phyloP scores from a whole-genome alignment of 805 yeast genomes.

The Schizosaccharomyces lindneri region DNA sequence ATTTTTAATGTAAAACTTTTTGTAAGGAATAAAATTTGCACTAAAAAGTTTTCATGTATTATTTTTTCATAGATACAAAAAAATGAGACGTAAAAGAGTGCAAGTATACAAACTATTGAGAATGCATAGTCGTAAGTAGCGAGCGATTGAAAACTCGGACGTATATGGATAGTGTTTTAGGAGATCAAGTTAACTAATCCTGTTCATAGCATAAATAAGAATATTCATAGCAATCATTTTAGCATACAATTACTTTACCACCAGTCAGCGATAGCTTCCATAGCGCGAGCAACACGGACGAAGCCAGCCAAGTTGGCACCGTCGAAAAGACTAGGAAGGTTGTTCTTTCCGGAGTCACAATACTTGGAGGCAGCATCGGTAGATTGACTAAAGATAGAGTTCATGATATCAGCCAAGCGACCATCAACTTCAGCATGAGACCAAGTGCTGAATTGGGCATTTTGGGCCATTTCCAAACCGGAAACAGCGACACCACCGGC shows the following conservation, averaged over 20 bases:
- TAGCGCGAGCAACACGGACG: conserved; percentile 94
- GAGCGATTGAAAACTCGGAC: no score
- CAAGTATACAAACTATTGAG: no score
- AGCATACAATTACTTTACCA: conserved; percentile 10
- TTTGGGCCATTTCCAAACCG: conserved; percentile 98
- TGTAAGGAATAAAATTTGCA: no score
- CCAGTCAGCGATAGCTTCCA: conserved; percentile 88
- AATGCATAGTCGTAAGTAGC: no score
- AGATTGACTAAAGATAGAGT: conserved; percentile 77
- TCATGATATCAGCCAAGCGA: conserved; percentile 80
- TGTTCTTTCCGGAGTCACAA: conserved; percentile 33
- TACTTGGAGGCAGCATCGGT: conserved; percentile 63
- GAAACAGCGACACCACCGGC: conserved; percentile 99
- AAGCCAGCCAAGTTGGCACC: conserved; percentile 99
- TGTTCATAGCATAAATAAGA: no score
- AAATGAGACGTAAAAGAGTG: no score
- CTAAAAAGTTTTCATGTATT: no score
- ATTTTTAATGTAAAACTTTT: no score
- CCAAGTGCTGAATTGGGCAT: conserved; percentile 85
- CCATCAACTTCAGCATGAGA: conserved; percentile 75
- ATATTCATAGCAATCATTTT: neutral
- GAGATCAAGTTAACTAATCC: no score
- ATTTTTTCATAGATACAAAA: no score
- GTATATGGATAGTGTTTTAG: no score
- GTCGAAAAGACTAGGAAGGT: conserved; percentile 82